Percentiles rank a stretch among this genome's conserved stretches.
Evolutionary conservation across 257 asterid genomes (phyloP).

Genomic region (Oldenlandia corymbosa): DNA sequence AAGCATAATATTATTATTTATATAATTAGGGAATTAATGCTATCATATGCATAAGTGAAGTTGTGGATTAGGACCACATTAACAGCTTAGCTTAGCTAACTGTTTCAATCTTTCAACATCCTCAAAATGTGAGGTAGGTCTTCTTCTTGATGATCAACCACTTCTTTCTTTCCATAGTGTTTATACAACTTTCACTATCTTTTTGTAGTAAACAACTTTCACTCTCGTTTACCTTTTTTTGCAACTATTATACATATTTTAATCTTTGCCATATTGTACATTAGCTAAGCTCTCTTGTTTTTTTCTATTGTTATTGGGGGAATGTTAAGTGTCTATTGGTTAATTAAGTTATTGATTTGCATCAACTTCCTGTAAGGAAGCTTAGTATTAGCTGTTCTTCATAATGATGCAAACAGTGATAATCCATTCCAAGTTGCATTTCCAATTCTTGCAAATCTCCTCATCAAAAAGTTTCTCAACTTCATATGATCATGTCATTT

Average conservation of each 20-base stretch:
- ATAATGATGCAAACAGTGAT: too few relatives aligned
- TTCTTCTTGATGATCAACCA: slow-evolving; percentile 16
- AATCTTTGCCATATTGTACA: not conserved
- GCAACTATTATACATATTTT: slow-evolving; percentile 3
- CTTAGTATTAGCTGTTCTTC: slow-evolving; percentile 5
- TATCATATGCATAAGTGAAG: not conserved
- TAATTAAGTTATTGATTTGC: not conserved
- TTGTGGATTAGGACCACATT: slow-evolving; percentile 36
- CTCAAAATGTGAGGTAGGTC: not conserved
- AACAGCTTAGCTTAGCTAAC: not conserved
- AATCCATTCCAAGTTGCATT: too few relatives aligned
- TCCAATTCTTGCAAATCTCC: too few relatives aligned
- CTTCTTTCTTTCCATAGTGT: not conserved
- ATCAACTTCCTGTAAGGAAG: not conserved
- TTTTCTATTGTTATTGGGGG: too few relatives aligned
- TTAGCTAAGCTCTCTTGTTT: not conserved
- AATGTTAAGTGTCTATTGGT: not conserved
- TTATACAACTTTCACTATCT: slow-evolving; percentile 22
- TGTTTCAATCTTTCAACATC: slow-evolving; percentile 13
- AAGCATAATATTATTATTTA: slow-evolving; percentile 1
- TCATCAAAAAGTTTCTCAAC: too few relatives aligned
- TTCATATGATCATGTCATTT: too few relatives aligned
- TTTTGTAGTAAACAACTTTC: too few relatives aligned
- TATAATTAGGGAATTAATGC: not conserved
- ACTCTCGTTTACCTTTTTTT: too few relatives aligned